Percentiles rank a stretch among this genome's conserved stretches.
Conservation (phyloP, 1,139 yeast genomes). For the Sugiyamaella paludigena region DNA sequence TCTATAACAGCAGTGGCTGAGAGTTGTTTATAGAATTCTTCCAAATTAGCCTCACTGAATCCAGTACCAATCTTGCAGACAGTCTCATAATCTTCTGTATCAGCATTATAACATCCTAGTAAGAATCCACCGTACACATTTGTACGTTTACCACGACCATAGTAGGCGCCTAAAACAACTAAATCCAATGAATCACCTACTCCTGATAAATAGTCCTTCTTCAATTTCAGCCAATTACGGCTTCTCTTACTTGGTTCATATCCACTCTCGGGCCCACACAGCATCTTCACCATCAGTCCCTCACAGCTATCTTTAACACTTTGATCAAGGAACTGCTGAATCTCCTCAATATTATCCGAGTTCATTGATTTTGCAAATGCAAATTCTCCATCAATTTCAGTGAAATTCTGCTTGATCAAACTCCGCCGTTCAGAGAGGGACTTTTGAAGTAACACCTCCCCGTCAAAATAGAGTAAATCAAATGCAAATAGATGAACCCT, state of each 20-base stretch:
- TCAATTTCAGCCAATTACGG: conserved; percentile 90
- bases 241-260: conserved; percentile 96
- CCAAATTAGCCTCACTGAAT: conserved; percentile 80
- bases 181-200: conserved; percentile 94
- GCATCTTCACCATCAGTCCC: conserved; percentile 92
- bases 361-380: conserved; percentile 75
- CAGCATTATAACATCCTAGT: conserved; percentile 84
- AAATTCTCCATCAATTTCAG: conserved; percentile 71
- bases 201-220: conserved; percentile 80
- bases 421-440: conserved; percentile 70
- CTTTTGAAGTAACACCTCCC: conserved; percentile 63
- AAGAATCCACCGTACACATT: conserved; percentile 93
- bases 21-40: conserved; percentile 55
- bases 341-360: conserved; percentile 65
- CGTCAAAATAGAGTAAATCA: conserved; percentile 75
- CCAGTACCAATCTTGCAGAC: conserved; percentile 98
- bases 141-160: conserved; percentile 92
- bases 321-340: conserved; percentile 84
- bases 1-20: conserved; percentile 63
- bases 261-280: conserved; percentile 74
- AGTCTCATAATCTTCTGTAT: conserved; percentile 89
- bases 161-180: conserved; percentile 91
- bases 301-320: conserved; percentile 90
- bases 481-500: conserved; percentile 90
- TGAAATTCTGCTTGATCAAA: conserved; percentile 54